Conservation (phyloP, 768 basidiomycete species). For the Leccinum aurantiacum region DNA sequence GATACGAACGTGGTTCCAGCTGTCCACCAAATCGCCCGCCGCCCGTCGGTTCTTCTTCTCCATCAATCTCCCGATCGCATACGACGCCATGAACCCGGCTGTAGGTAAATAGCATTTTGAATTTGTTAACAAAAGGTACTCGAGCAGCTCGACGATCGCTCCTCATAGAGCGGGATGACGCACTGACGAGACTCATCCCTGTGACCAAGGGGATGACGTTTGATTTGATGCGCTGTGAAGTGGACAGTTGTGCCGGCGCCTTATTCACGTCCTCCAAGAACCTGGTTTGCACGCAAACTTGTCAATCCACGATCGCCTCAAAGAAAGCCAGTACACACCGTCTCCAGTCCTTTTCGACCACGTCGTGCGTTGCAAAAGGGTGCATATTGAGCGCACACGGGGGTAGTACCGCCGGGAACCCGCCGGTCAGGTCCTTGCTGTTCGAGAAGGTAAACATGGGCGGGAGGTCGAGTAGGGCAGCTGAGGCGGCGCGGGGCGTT, state of each 20-base stretch:
- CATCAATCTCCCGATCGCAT: slow-evolving; percentile 23
- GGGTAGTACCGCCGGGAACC: slow-evolving; percentile 46
- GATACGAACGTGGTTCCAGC: slow-evolving; percentile 49
- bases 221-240: slow-evolving; percentile 34
- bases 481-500: slow-evolving; percentile 8
- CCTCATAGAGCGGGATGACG: not conserved
- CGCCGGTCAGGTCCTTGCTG: slow-evolving; percentile 31
- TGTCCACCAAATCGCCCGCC: slow-evolving; percentile 43
- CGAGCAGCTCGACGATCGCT: no score
- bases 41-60: slow-evolving; percentile 38
- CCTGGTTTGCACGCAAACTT: slow-evolving; percentile 8
- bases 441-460: slow-evolving; percentile 33
- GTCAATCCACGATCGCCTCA: not conserved
- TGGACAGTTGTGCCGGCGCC: slow-evolving; percentile 33
- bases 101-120: not conserved
- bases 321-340: slow-evolving; percentile 25
- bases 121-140: no score
- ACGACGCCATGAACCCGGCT: slow-evolving; percentile 23
- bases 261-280: slow-evolving; percentile 41
- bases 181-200: slow-evolving; percentile 28
- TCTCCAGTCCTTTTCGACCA: slow-evolving; percentile 51
- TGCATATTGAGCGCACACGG: slow-evolving; percentile 40
- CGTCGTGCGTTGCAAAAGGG: slow-evolving; percentile 52
- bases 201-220: slow-evolving; percentile 32
- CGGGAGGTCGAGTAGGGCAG: slow-evolving; percentile 19